Evolutionary conservation across 352 stramenopile genomes (phyloP).

Genomic region (Pythium oligandrum): DNA sequence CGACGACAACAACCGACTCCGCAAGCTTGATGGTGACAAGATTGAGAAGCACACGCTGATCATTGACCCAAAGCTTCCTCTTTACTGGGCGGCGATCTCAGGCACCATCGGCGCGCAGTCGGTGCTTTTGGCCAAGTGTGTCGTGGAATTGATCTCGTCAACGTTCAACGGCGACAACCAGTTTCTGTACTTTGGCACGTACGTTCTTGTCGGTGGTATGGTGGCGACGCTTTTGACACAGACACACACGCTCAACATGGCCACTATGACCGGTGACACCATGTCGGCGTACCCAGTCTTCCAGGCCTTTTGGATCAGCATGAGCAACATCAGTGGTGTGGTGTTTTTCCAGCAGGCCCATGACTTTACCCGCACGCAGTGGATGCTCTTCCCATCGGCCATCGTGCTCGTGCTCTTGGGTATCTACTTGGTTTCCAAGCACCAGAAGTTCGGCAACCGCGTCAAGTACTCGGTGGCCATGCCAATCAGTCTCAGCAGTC

Average conservation of each 20-base stretch:
- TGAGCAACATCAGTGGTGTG: constrained; percentile 85
- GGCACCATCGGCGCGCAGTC: constrained; percentile 79
- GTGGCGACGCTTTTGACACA: constrained; percentile 70
- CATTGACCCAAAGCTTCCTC: constrained; percentile 79
- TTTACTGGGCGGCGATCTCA: constrained; percentile 86
- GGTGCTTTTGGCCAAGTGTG: constrained; percentile 81
- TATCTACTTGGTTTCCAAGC: constrained; percentile 81
- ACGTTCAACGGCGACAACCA: constrained; percentile 81
- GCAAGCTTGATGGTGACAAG: constrained; percentile 33
- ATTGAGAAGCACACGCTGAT: constrained; percentile 83
- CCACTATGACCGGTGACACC: constrained; percentile 80
- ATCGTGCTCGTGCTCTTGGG: constrained; percentile 68
- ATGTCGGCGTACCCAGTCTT: constrained; percentile 87
- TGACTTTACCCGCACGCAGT: constrained; percentile 76
- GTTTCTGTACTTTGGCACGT: constrained; percentile 82
- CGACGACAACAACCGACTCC: not conserved
- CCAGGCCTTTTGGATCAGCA: constrained; percentile 86
- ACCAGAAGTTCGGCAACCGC: constrained; percentile 86
- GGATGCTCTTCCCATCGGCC: constrained; percentile 75
- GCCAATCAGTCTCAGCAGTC: constrained; percentile 82
- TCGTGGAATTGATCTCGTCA: constrained; percentile 81
- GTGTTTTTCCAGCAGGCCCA: constrained; percentile 87
- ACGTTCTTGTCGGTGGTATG: constrained; percentile 75
- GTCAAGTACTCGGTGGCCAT: constrained; percentile 88
- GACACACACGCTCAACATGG: constrained; percentile 83